Conservation (phyloP, 2,329 filamentous ascomycete species). For the Botryotinia globosa region DNA sequence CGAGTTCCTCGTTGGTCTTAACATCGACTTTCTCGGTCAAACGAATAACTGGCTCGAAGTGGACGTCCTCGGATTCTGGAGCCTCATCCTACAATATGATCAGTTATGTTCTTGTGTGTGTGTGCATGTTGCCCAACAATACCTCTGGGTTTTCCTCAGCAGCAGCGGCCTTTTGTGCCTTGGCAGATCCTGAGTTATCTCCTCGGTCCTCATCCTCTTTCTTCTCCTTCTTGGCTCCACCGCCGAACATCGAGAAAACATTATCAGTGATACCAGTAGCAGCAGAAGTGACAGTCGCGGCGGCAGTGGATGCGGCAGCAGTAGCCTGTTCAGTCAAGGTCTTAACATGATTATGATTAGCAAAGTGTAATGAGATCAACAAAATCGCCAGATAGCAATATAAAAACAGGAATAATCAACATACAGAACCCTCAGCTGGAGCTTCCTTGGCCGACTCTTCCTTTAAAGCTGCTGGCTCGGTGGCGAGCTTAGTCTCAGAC, state of each 20-base stretch:
- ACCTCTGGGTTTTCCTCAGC: slow-evolving; percentile 41
- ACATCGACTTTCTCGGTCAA: slow-evolving; percentile 95
- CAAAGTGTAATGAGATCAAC: slow-evolving; percentile 7
- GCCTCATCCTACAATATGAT: slow-evolving; percentile 57
- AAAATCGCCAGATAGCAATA: not conserved
- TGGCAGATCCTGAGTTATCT: slow-evolving; percentile 85
- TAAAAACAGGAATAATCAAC: not conserved
- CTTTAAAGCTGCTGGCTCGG: slow-evolving; percentile 36
- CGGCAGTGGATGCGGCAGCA: slow-evolving; percentile 41
- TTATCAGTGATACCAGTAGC: slow-evolving; percentile 49
- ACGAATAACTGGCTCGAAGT: slow-evolving; percentile 95
- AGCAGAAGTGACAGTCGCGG: slow-evolving; percentile 43
- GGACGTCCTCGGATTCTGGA: slow-evolving; percentile 85
- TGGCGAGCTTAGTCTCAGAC: slow-evolving; percentile 46
- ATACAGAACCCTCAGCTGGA: slow-evolving; percentile 29
- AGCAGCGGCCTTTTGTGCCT: slow-evolving; percentile 63
- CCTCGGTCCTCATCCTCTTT: slow-evolving; percentile 80
- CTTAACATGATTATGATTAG: slow-evolving; percentile 27
- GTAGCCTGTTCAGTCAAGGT: slow-evolving; percentile 38
- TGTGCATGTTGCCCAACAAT: slow-evolving; percentile 18
- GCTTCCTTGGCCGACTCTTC: slow-evolving; percentile 30
- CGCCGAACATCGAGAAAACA: slow-evolving; percentile 98
- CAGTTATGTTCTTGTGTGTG: slow-evolving; percentile 24
- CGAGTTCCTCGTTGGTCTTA: slow-evolving; percentile 97
- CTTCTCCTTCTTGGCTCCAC: slow-evolving; percentile 94